Conservation (phyloP, 2,329 filamentous ascomycete genomes). For the Alternaria infectoria region DNA sequence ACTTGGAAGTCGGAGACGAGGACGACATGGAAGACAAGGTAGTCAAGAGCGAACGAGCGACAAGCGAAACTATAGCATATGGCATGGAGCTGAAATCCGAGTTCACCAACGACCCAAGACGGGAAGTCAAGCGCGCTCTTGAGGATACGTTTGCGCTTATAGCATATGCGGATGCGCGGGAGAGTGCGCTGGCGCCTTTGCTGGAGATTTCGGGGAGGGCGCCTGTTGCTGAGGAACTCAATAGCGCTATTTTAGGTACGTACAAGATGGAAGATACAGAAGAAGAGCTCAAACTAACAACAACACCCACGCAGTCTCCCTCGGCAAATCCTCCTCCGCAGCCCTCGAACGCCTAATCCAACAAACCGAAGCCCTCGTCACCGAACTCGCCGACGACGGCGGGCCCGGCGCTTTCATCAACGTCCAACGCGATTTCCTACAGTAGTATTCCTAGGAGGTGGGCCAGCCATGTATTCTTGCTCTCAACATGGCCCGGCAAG, state of each 20-base stretch:
- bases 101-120: constrained; percentile 73
- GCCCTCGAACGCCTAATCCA: constrained; percentile 85
- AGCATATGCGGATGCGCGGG: constrained; percentile 81
- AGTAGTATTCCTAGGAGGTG: constrained; percentile 19
- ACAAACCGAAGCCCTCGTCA: constrained; percentile 85
- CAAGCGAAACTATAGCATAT: constrained; percentile 76
- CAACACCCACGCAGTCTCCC: constrained; percentile 66
- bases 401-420: constrained; percentile 85
- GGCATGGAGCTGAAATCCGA: constrained; percentile 79
- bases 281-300: background rate
- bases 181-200: constrained; percentile 77
- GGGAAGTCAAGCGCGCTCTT: constrained; percentile 74
- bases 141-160: constrained; percentile 87
- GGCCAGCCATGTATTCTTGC: background rate
- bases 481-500: background rate
- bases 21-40: constrained; percentile 39
- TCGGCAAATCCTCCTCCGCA: constrained; percentile 87
- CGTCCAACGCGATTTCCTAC: constrained; percentile 52
- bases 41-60: constrained; percentile 54
- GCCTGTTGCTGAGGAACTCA: constrained; percentile 88
- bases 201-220: constrained; percentile 77
- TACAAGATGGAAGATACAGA: background rate
- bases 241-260: constrained; percentile 85
- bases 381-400: constrained; percentile 79
- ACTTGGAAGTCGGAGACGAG: constrained; percentile 47